Evolutionary conservation across 1,284 basidiomycete genomes (phyloP), one percentile per base, ranked within the genome.

Genomic region (Golubevia pallescens): DNA sequence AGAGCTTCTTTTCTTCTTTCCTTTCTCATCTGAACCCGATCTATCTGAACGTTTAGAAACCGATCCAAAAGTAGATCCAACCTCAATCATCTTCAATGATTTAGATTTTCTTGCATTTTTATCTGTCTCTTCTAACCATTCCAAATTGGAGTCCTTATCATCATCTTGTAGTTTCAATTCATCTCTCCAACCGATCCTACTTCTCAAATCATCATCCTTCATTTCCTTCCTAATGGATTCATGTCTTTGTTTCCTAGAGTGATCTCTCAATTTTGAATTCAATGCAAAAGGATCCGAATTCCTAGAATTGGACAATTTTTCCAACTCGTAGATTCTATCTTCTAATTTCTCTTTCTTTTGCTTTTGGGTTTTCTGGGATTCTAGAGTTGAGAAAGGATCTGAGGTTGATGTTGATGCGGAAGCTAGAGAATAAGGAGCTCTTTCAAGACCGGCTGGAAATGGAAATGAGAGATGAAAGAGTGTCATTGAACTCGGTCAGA

Each of bases 111-210:
- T 52, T 14, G 14, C 51, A 14, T 52, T 23, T 20, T 19, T 14
- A 20, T 55, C 51, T 34, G 19, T 14, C 51, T 55, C 60, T 16
- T 54, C 3, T 2, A 16, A n/a, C 60, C 60, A 62, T 2, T n/a
- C 60, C 16, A 14, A 4, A 14, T 16, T 16, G 7, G 24, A 52
- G 10, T 16, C n/a, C 21, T 51, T 55, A 24, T 54, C 57, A 10
- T 66, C 64, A 1, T 53, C 42, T 1, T 54, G 62, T 2, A 80
- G 60, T 6, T 54, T 0, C n/a, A 24, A 51, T 21, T 75, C 69
- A 0, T 68, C 21, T 10, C 21, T 28, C 79, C 78, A 81, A 0
- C 78, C 79, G 3, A 81, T 78, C 3, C 70, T 56, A 19, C 61
- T 1, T 7, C 62, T 69, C 6, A 77, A 34, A 7, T 57, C 55